Conservation (phyloP, 768 basidiomycete genomes). For the Russula sp. region DNA sequence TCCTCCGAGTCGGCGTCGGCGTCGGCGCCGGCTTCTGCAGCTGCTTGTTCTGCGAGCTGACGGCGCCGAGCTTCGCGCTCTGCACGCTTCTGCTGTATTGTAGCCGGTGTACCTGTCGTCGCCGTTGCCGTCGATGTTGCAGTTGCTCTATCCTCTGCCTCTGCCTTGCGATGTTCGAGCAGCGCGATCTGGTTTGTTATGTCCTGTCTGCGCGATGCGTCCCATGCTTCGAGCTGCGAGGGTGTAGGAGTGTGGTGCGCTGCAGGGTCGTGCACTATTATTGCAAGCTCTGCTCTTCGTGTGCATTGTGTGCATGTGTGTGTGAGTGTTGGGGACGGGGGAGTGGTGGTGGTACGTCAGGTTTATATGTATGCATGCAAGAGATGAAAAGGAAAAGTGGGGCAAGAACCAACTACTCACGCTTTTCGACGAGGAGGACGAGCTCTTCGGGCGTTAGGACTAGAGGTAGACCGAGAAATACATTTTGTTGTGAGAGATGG, state of each 20-base stretch:
- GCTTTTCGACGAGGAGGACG: slow-evolving; percentile 78
- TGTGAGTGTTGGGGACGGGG: no score
- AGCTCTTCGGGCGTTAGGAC: slow-evolving; percentile 90
- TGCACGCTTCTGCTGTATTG: slow-evolving; percentile 53
- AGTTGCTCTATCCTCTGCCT: no score
- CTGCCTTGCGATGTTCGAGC: slow-evolving; percentile 45
- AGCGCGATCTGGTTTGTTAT: slow-evolving; percentile 49
- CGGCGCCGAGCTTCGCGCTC: slow-evolving; percentile 53
- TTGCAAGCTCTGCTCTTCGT: slow-evolving; percentile 57
- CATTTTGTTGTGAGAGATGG: slow-evolving; percentile 93
- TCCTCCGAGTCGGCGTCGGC: background rate
- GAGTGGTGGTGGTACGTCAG: background rate
- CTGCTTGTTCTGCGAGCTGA: background rate
- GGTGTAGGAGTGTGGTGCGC: slow-evolving; percentile 53
- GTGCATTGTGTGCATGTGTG: no score
- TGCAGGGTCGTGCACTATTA: slow-evolving; percentile 67
- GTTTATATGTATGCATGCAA: no score
- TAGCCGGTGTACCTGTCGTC: background rate
- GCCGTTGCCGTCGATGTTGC: slow-evolving; percentile 55
- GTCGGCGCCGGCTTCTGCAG: background rate
- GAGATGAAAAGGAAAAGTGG: no score
- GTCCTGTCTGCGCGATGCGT: slow-evolving; percentile 45
- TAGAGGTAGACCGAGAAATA: slow-evolving; percentile 91
- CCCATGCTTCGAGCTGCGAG: slow-evolving; percentile 53
- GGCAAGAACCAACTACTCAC: slow-evolving; percentile 40